phyloP scores from a whole-genome alignment of 83 land plant species.

The Picea engelmannii region DNA sequence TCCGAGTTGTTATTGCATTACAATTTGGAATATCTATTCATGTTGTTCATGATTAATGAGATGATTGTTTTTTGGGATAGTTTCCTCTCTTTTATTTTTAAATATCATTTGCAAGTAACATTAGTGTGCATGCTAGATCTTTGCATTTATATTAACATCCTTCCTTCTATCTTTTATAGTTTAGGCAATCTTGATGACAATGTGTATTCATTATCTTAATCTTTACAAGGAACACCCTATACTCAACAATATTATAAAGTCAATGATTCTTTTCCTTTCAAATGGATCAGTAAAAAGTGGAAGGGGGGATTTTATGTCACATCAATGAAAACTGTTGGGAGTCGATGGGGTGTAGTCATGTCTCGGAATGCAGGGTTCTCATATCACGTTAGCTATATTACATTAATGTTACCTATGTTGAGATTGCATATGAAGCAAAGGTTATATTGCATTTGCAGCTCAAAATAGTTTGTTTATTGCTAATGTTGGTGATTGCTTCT shows the following conservation, averaged over 20 bases:
- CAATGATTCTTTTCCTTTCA: constrained; percentile 72
- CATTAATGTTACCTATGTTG: no score
- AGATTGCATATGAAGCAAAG: background rate
- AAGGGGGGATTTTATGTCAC: constrained; percentile 71
- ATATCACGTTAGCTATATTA: constrained; percentile 44
- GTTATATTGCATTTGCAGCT: constrained; percentile 15
- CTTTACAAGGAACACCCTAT: constrained; percentile 49
- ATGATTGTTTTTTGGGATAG: no score
- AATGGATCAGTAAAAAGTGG: constrained; percentile 79
- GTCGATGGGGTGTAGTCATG: constrained; percentile 73
- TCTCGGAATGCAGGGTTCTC: constrained; percentile 69
- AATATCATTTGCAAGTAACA: no score
- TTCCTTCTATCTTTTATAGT: no score
- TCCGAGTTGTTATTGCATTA: no score
- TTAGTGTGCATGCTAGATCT: no score
- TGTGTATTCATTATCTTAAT: no score
- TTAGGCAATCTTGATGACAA: no score
- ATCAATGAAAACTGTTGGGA: constrained; percentile 72
- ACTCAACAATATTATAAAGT: constrained; percentile 77
- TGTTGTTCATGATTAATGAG: no score
- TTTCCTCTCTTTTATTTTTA: no score
- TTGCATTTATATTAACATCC: no score
- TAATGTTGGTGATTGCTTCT: background rate
- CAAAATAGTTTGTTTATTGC: background rate
- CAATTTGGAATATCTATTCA: no score